Evolutionary conservation across 2,329 filamentous ascomycete species (phyloP), one percentile per base, ranked within the genome.

Genomic region (Colletotrichum cereale): DNA sequence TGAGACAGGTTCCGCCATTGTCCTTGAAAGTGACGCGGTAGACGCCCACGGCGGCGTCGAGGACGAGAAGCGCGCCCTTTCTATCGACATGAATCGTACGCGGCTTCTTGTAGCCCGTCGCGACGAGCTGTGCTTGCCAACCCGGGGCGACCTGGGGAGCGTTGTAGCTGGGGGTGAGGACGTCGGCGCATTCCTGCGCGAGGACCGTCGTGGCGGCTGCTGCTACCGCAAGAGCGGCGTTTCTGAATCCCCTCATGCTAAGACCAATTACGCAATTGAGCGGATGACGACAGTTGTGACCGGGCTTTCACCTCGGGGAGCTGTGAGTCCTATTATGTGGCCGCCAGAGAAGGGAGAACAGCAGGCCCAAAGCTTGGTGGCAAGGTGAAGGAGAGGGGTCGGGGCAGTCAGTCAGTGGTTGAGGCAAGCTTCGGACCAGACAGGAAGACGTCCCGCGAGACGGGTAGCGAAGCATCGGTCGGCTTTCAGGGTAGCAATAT

Each of bases 21-120:
- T 86, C 85, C 3, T 81, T 75, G 40, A 87, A 77, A 1, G 76
- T 77, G 53, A 87, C 67, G 36, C 79, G 82, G 21, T 80, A 75
- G 42, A 88, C 79, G 2, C 86, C 86, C 2, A 75, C 77, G 10
- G 82, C 81, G 1, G 78, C 74, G 62, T 87, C 83, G 50, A 87
- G 77, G 21, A 87, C 81, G 2, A 88, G 78, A 18, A 88, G 78
- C 4, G 80, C 82, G 5, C 85, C 85, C 42, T 79, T 78, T 5
- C 71, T 75, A 73, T 88, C 86, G 66, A 88, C 84, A 6, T 82
- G 75, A 61, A 88, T 80, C 57, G 82, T 79, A 16, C 86, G 82
- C 2, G 86, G 86, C 14, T 78, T 79, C 5, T 75, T 80, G 58
- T 87, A 76, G 21, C 81, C 81, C 34, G 80, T 81, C 48, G 81